These are phyloP conservation scores for Globisporangium spiculum DNA, from an alignment of 352 stramenopile genomes.

Conservation along the genomic window DNA sequence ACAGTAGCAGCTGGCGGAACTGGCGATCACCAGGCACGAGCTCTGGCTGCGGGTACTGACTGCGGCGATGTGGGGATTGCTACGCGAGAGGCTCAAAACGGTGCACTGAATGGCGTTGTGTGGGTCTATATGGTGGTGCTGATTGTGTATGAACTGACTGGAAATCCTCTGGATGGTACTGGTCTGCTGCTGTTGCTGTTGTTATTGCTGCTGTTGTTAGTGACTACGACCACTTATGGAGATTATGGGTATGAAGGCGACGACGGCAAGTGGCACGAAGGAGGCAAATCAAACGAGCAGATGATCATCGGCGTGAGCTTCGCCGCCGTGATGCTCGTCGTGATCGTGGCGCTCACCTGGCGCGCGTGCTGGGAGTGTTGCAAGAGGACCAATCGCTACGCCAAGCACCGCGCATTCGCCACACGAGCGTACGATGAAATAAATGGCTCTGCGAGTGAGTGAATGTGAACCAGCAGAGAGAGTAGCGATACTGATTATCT, in stretches of 20 bases:
- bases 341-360: conserved; percentile 45
- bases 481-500: not conserved
- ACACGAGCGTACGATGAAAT: conserved; percentile 33
- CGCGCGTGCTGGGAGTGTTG: conserved; percentile 53
- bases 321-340: conserved; percentile 27
- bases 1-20: not conserved
- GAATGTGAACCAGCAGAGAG: not conserved
- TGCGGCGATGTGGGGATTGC: not conserved
- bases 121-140: not conserved
- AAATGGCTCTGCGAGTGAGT: not conserved
- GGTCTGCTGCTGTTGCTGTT: not conserved
- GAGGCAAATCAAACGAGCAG: conserved; percentile 20
- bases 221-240: conserved; percentile 5
- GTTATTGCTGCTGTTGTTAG: not conserved
- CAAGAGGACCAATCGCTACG: conserved; percentile 27
- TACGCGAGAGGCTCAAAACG: not conserved
- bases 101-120: not conserved
- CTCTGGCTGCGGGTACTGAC: not conserved
- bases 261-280: conserved; percentile 15
- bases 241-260: conserved; percentile 15
- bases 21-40: not conserved
- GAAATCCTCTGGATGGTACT: not conserved
- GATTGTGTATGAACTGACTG: not conserved
- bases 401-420: conserved; percentile 46
- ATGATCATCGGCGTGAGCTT: conserved; percentile 36